Evolutionary conservation across 2,329 filamentous ascomycete genomes (phyloP), one percentile per base, ranked within the genome.

Genomic region (Cercospora sp.): DNA sequence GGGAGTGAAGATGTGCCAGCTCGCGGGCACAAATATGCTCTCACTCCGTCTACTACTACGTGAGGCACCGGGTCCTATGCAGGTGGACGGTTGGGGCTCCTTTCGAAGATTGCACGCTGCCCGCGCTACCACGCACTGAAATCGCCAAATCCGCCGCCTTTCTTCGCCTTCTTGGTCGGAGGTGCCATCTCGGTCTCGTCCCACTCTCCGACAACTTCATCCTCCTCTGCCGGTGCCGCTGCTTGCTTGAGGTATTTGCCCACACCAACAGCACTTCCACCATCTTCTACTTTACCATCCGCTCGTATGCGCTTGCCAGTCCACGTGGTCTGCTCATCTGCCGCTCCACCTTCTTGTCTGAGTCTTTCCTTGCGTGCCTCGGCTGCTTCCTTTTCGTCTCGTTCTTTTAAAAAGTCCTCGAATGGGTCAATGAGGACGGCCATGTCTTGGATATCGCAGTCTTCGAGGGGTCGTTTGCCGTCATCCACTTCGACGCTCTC

Each of bases 371-470:
- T 86, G 64, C 86, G 90, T 65, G 85, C 83, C 65, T 91, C 86
- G 53, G 84, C 84, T 73, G 89, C 90, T 60, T 84, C 83, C 65
- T 81, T 81, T 53, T 82, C 81, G 8, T 75, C 75, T 12, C 81
- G 73, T 77, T 94, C 86, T 73, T 90, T 91, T 76, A 93, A 84
- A 76, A 96, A 99, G 80, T 98, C 94, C 69, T 93, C 93, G 76
- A 99, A 99, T 0, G 95, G 95, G 77, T 99, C 94, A 6, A 98
- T 87, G 71, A 96, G 95, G 5, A 99, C 88, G 0, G 92, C 89
- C 0, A 97, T 85, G 67, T 96, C 91, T 72, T 90, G 87, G 75
- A 99, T 95, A 68, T 88, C 81, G 68, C 97, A 91, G 66, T 94
- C 91, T 63, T 91, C 87, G 0, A 90, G 83, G 0, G 95, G 95